Evolutionary conservation across 768 basidiomycete genomes (phyloP).

Genomic region (Cystofilobasidium macerans): DNA sequence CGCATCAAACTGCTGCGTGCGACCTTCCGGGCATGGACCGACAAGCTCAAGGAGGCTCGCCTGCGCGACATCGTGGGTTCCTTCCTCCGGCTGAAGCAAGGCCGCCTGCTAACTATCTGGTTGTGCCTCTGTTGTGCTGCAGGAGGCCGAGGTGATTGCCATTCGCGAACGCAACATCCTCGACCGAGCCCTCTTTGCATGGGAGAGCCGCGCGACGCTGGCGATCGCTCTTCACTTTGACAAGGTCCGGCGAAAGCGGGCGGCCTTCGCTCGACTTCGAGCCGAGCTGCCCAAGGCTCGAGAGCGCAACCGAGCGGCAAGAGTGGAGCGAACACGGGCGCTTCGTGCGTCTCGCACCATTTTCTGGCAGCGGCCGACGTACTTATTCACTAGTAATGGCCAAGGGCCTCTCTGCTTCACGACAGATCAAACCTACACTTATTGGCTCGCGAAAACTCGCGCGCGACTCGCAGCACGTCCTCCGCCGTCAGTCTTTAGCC

Average conservation of each 20-base stretch:
- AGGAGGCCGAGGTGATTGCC: conserved; percentile 20
- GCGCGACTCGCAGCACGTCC: conserved; percentile 66
- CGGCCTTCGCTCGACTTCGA: conserved; percentile 57
- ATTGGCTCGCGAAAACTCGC: conserved; percentile 59
- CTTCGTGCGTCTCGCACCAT: conserved; percentile 46
- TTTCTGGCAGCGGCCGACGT: neutral
- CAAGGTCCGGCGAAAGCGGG: conserved; percentile 50
- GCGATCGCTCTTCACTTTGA: conserved; percentile 70
- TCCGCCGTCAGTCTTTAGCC: conserved; percentile 60
- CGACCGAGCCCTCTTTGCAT: conserved; percentile 18
- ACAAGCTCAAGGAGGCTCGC: conserved; percentile 42
- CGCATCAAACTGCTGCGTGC: conserved; percentile 45
- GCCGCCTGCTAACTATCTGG: neutral
- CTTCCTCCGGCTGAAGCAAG: neutral
- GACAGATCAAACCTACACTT: conserved; percentile 49
- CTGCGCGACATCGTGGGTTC: conserved; percentile 3
- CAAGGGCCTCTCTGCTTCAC: neutral
- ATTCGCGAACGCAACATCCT: conserved; percentile 11
- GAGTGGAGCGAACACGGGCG: conserved; percentile 47
- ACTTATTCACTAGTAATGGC: conserved; percentile 17
- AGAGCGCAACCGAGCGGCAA: conserved; percentile 55
- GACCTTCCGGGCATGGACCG: conserved; percentile 73
- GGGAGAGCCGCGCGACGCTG: conserved; percentile 20
- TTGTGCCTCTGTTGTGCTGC: neutral
- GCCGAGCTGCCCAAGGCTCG: conserved; percentile 59